Evolutionary conservation across 2,329 filamentous ascomycete species (phyloP).

Genomic region (Aspergillus fischeri): DNA sequence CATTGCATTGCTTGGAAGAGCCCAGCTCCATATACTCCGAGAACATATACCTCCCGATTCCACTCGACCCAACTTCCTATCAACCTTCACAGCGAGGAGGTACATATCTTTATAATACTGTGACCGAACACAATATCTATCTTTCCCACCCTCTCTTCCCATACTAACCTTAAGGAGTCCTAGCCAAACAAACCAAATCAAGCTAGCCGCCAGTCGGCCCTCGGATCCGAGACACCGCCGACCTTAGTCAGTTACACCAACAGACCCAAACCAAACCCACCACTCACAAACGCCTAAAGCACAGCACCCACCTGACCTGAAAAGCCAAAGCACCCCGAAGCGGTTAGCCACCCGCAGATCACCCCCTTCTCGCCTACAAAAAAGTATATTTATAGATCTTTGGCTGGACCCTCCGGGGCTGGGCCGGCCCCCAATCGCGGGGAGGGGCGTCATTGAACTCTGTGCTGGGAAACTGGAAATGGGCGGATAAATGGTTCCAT

Average conservation of each 20-base stretch:
- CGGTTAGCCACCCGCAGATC: not conserved
- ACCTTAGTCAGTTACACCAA: not conserved
- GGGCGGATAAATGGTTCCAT: too few species aligned
- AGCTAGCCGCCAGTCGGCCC: not conserved
- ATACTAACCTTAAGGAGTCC: not conserved
- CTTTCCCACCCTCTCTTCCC: not conserved
- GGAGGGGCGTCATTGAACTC: not conserved
- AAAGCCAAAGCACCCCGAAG: not conserved
- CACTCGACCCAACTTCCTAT: not conserved
- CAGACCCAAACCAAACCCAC: not conserved
- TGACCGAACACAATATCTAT: not conserved
- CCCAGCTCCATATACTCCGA: not conserved
- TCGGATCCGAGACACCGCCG: not conserved
- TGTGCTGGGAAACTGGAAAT: too few species aligned
- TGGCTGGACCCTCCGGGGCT: not conserved
- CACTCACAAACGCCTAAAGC: not conserved
- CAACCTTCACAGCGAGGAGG: not conserved
- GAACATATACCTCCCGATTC: not conserved
- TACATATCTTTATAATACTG: not conserved
- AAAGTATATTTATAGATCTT: not conserved
- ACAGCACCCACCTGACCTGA: not conserved
- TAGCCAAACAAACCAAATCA: not conserved
- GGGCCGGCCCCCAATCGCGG: slow-evolving; percentile 1
- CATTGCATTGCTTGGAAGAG: not conserved
- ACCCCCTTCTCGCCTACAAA: not conserved